Evolutionary conservation across 805 yeast genomes (phyloP).

Genomic region (Candida ortonii): DNA sequence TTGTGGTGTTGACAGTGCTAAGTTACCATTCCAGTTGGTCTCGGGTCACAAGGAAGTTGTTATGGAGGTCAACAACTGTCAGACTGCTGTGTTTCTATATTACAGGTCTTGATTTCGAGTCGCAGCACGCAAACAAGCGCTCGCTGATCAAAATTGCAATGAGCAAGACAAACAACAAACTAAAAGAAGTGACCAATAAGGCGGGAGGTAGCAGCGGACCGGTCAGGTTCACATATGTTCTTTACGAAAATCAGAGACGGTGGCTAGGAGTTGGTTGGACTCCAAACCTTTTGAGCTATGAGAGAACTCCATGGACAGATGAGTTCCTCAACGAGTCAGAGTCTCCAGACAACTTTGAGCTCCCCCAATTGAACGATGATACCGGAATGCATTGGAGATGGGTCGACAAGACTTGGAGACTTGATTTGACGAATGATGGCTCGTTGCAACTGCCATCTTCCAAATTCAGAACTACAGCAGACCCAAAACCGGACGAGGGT

Average conservation of each 20-base stretch:
- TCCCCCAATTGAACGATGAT: constrained; percentile 70
- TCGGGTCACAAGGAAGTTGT: constrained; percentile 72
- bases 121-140: constrained; percentile 32
- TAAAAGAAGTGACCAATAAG: constrained; percentile 22
- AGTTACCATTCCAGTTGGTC: constrained; percentile 88
- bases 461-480: constrained; percentile 57
- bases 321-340: constrained; percentile 86
- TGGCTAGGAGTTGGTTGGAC: constrained; percentile 99
- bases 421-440: constrained; percentile 87
- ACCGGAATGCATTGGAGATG: constrained; percentile 86
- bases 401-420: constrained; percentile 91
- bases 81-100: constrained; percentile 73
- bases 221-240: constrained; percentile 84
- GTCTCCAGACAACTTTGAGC: constrained; percentile 69
- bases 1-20: constrained; percentile 57
- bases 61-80: constrained; percentile 78
- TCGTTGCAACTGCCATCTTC: constrained; percentile 68
- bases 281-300: constrained; percentile 82
- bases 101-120: constrained; percentile 77
- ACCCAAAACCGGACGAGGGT: constrained; percentile 80
- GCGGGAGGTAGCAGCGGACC: constrained; percentile 32
- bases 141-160: constrained; percentile 52
- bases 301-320: constrained; percentile 96
- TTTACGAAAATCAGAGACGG: constrained; percentile 92
- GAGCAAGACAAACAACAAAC: constrained; percentile 47